Base-by-base conservation (phyloP, 495 filamentous ascomycete species). In the Trichoderma virens region DNA sequence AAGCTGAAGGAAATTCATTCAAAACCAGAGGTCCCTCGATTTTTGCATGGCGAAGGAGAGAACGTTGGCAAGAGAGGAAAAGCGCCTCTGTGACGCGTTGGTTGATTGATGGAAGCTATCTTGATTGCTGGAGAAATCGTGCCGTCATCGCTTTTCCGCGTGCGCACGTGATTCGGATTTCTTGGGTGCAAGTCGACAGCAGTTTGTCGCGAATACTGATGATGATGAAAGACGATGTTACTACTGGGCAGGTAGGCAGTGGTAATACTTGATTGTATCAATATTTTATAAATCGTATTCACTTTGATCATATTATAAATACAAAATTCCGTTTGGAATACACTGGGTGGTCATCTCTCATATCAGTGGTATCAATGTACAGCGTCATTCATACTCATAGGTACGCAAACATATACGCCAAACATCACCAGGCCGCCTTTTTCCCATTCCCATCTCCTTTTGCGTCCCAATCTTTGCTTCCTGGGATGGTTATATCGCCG, bases 401-500 rank as follows among this genome's bases (percentile, higher is more conserved):
- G 34, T 11, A 35, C 2, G 11, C 38, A 9, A 11, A 16, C 18
- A 41, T 41, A 41, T 20, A 51, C 45, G n/a, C n/a, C n/a, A n/a
- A n/a, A n/a, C 23, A 14, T 30, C 25, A n/a, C 47, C 61, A 51
- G 16, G 38, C 25, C 4, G 61, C 18, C 61, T 63, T 63, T 41
- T 63, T 63, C 25, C 61, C 61, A 27, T 63, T 63, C 2, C 39
- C 61, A 47, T 63, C 23, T 11, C 34, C 34, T 7, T 35, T 35
- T 6, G 6, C 34, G 18, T 20, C n/a, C 18, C 43, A n/a, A 8
- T 47, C 61, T 11, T 63, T 47, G 14, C 25, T 30, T 3, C 51
- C 51, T 28, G 51, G 51, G 25, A 56, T 14, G 2, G 8, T 56
- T 3, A 28, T 25, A 16, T 28, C 51, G 5, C 51, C 51, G 11